Evolutionary conservation across 208 protist species (phyloP), one percentile per base, ranked within the genome.

Genomic region (Crithidia thermophila): DNA sequence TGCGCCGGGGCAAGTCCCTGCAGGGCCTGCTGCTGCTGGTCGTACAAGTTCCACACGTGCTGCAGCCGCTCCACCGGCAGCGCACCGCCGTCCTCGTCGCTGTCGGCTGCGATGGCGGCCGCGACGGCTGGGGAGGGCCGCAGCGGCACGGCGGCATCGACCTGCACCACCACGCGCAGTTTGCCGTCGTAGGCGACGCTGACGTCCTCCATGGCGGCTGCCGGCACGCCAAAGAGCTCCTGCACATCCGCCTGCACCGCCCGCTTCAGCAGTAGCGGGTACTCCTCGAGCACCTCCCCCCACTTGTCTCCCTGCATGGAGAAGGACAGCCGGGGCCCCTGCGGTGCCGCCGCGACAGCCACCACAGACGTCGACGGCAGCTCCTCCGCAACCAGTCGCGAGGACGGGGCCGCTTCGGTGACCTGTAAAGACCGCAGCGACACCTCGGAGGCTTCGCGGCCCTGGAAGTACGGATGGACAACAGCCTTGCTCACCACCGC

Each of bases 171-270:
- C 30, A 33, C 46, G 36, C 34, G 46, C 10, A 71, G 21, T 7
- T 40, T 49, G 10, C 49, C 46, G 20, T 18, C 36, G 56, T 52
- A 43, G 21, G 9, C n/a, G 1, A 65, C 8, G 33, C 21, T 27
- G 16, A 47, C 11, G 0, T 55, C 23, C 14, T 31, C 64, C 14
- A 70, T 23, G 2, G 64, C 52, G 21, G 16, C 10, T 2, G 27
- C 20, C 13, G 37, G 53, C 0, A 55, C 34, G n/a, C 64, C 53
- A 25, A 42, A 70, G 23, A 56, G 46, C 33, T 51, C 31, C 25
- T 64, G 45, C 53, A 64, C 56, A 36, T 71, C 65, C 11, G 25
- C 40, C 36, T 53, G 30, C 65, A 71, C 16, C 18, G 65, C 37
- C 6, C 46, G 43, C 55, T 63, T 50, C 55, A 50, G 46, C n/a